These are phyloP conservation scores for Dionaea muscipula DNA, from an alignment of 179 eudicot species.

Conservation along the genomic window DNA sequence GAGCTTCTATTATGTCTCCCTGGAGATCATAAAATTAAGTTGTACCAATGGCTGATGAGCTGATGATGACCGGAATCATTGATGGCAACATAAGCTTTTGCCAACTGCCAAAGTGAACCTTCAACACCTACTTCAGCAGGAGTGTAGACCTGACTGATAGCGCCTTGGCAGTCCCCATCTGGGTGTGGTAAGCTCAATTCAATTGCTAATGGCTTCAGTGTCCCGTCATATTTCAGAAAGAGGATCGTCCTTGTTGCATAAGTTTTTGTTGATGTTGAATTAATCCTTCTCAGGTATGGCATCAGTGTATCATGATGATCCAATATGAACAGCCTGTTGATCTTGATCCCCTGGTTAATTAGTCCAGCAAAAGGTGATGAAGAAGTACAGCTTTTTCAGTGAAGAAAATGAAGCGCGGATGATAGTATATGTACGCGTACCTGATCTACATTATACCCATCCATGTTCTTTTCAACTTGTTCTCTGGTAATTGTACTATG, in stretches of 20 bases:
- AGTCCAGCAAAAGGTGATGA: too few species aligned
- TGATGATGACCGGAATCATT: constrained; percentile 48
- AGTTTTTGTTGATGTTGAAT: constrained; percentile 28
- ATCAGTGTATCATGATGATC: constrained; percentile 39
- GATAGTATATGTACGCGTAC: constrained; percentile 9
- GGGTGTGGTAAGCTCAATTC: constrained; percentile 41
- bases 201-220: constrained; percentile 39
- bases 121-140: constrained; percentile 32
- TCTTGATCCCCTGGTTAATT: constrained; percentile 25
- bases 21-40: neutral
- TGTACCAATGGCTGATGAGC: constrained; percentile 43
- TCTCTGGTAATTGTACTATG: constrained; percentile 40
- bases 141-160: constrained; percentile 25
- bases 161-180: constrained; percentile 26
- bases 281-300: constrained; percentile 34
- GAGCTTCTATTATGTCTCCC: neutral
- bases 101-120: constrained; percentile 35
- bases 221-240: constrained; percentile 35
- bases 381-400: too few species aligned
- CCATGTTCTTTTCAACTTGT: constrained; percentile 37
- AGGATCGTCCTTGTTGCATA: constrained; percentile 42
- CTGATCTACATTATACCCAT: constrained; percentile 32
- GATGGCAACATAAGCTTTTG: constrained; percentile 37
- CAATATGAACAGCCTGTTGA: constrained; percentile 31
- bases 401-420: too few species aligned